These are phyloP conservation scores for Houttuynia cordata DNA, from an alignment of 164 flowering plant genomes.

Conservation along the genomic window DNA sequence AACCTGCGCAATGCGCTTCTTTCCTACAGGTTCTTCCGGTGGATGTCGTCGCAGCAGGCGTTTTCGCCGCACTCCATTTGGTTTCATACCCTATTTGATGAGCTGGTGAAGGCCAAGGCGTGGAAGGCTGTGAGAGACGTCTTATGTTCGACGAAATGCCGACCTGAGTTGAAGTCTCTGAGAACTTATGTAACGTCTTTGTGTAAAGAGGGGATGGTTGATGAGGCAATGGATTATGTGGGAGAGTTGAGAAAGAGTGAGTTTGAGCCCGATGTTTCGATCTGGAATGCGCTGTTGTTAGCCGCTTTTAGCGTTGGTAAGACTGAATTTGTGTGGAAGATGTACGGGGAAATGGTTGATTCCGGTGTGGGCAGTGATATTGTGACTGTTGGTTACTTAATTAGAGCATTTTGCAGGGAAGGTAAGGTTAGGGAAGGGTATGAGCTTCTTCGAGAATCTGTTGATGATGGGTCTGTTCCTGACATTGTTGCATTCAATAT, in stretches of 20 bases:
- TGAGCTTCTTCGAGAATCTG: conserved; percentile 36
- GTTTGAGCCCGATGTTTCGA: conserved; percentile 16
- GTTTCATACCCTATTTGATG: conserved; percentile 24
- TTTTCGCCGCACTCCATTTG: conserved; percentile 16
- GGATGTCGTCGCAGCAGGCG: conserved; percentile 25
- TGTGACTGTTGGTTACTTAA: conserved; percentile 36
- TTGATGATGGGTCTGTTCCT: conserved; percentile 36
- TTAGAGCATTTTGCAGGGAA: conserved; percentile 43
- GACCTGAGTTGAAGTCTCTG: conserved; percentile 20
- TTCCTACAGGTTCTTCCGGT: conserved; percentile 35
- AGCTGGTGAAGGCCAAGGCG: conserved; percentile 40
- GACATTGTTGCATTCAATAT: conserved; percentile 28
- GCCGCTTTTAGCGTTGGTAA: conserved; percentile 26
- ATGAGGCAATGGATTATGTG: conserved; percentile 28
- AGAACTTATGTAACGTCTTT: conserved; percentile 36
- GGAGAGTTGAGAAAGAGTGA: conserved; percentile 14
- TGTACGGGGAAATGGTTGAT: conserved; percentile 44
- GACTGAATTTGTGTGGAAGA: conserved; percentile 41
- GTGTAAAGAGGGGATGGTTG: conserved; percentile 31
- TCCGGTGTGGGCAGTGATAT: conserved; percentile 28
- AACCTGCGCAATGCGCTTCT: conserved; percentile 26
- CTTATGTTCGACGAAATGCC: conserved; percentile 23
- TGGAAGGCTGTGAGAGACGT: conserved; percentile 27
- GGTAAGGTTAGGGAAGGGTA: conserved; percentile 29
- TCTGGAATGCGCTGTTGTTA: conserved; percentile 43